phyloP scores from a whole-genome alignment of 2,329 filamentous ascomycete species.

The Blastomyces percursus region DNA sequence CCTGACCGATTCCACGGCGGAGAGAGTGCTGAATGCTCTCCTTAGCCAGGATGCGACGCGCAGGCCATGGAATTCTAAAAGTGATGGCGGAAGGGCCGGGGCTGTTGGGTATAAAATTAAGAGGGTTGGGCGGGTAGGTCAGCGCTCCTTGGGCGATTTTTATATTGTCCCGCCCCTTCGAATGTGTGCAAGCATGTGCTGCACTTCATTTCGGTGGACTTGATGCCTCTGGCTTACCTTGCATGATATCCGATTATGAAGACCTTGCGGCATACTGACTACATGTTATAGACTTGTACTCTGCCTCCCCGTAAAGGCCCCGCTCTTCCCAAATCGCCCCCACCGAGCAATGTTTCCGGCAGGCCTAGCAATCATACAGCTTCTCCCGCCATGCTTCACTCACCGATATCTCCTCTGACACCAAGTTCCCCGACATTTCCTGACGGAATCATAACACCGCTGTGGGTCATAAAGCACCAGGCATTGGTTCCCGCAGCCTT shows the following conservation, averaged over 20 bases:
- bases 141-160: constrained; percentile 19
- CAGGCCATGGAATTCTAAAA: constrained; percentile 56
- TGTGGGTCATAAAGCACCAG: constrained; percentile 86
- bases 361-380: constrained; percentile 32
- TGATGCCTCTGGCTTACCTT: background rate
- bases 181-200: background rate
- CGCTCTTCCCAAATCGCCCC: constrained; percentile 40
- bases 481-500: constrained; percentile 68
- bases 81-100: constrained; percentile 40
- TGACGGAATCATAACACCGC: constrained; percentile 70
- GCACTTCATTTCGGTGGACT: background rate
- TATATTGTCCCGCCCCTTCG: background rate
- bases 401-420: constrained; percentile 80
- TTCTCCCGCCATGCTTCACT: constrained; percentile 58
- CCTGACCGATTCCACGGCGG: constrained; percentile 54
- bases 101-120: constrained; percentile 55
- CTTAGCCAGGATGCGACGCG: constrained; percentile 52
- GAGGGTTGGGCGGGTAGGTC: constrained; percentile 69
- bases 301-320: constrained; percentile 52
- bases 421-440: constrained; percentile 75
- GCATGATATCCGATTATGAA: background rate
- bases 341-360: constrained; percentile 26
- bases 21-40: constrained; percentile 56
- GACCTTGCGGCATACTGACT: constrained; percentile 14
- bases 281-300: constrained; percentile 37